Conservation (phyloP, 2,329 filamentous ascomycete genomes). For the Colletotrichum sublineola region DNA sequence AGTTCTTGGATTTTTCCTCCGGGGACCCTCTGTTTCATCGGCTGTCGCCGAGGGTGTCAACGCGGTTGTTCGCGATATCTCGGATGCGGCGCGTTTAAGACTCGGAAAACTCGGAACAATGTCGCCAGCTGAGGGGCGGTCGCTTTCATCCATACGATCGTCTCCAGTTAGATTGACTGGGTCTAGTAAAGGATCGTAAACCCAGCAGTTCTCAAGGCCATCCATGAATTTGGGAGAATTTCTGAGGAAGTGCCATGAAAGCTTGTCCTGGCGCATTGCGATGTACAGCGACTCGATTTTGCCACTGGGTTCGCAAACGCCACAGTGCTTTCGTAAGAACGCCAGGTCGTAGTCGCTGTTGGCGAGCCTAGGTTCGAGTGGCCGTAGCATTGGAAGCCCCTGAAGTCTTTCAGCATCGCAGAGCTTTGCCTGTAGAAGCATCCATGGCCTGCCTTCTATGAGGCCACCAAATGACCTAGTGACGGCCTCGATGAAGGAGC, state of each 20-base stretch:
- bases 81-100: constrained; percentile 65
- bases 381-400: constrained; percentile 71
- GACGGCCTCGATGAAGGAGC: constrained; percentile 64
- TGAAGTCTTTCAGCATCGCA: constrained; percentile 68
- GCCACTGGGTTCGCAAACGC: constrained; percentile 66
- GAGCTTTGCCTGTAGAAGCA: constrained; percentile 69
- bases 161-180: constrained; percentile 53
- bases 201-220: constrained; percentile 69
- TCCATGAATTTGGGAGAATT: constrained; percentile 62
- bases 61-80: constrained; percentile 64
- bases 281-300: constrained; percentile 72
- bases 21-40: constrained; percentile 50
- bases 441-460: constrained; percentile 65
- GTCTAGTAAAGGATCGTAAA: constrained; percentile 65
- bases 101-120: constrained; percentile 55
- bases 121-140: constrained; percentile 61
- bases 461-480: constrained; percentile 63
- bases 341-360: constrained; percentile 61
- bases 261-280: constrained; percentile 65
- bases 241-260: constrained; percentile 69
- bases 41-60: constrained; percentile 55
- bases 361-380: constrained; percentile 60
- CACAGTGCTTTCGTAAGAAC: constrained; percentile 67
- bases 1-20: constrained; percentile 56
- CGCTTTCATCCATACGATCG: constrained; percentile 53